Percentiles rank a stretch among this genome's conserved stretches.
Conservation (phyloP, 257 asterid species). For the Lycium barbarum region DNA sequence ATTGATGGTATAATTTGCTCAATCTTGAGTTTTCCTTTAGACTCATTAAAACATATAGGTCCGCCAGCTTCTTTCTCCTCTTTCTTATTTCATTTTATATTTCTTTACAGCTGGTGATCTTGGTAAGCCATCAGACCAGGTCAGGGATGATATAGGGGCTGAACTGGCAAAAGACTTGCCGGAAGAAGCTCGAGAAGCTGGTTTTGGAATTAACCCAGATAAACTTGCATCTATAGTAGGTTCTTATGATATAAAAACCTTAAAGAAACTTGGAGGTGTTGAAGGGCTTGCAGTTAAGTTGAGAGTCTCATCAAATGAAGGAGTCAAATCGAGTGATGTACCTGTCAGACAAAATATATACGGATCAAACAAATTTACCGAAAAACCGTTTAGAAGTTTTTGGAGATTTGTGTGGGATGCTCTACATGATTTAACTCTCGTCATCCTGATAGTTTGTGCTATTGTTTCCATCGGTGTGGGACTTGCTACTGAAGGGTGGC, state of each 20-base stretch:
- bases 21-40: constrained; percentile 16
- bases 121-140: constrained; percentile 36
- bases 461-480: constrained; percentile 93
- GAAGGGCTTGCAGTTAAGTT: constrained; percentile 76
- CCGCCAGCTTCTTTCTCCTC: constrained; percentile 27
- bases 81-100: constrained; percentile 23
- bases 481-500: constrained; percentile 98
- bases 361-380: constrained; percentile 80
- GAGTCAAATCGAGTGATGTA: constrained; percentile 69
- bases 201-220: constrained; percentile 80
- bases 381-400: constrained; percentile 87
- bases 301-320: constrained; percentile 69
- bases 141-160: constrained; percentile 47
- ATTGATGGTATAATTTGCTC: constrained; percentile 63
- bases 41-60: not conserved
- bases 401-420: constrained; percentile 98
- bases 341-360: constrained; percentile 65
- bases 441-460: constrained; percentile 90
- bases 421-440: constrained; percentile 86
- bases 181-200: constrained; percentile 79
- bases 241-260: constrained; percentile 74
- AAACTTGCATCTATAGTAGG: constrained; percentile 84
- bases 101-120: constrained; percentile 52
- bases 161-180: constrained; percentile 59
- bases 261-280: constrained; percentile 72